A percentile compares a stretch with the other conserved stretches of the same genome.
Evolutionary conservation across 139 green algal species (phyloP).

Genomic region (Choricystis sp.): DNA sequence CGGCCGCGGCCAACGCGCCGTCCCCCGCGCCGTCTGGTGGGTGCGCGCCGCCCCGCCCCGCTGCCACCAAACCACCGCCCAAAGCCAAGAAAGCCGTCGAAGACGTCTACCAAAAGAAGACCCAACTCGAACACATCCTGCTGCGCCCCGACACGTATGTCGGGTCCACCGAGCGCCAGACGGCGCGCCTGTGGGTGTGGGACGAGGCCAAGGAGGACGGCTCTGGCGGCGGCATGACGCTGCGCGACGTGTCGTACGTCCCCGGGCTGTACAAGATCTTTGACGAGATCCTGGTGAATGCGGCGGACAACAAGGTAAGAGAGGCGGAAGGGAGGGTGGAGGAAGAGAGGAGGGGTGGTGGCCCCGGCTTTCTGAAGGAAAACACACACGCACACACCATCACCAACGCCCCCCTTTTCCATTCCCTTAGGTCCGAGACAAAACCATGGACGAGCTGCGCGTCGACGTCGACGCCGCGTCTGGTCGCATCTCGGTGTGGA

Average conservation of each 20-base stretch:
- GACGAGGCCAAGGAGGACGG: slow-evolving; percentile 51
- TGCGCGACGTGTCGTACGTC: slow-evolving; percentile 48
- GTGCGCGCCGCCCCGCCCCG: too few species aligned
- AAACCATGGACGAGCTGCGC: slow-evolving; percentile 75
- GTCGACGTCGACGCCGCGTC: slow-evolving; percentile 60
- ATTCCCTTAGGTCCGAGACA: slow-evolving; percentile 82
- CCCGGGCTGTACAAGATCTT: slow-evolving; percentile 99
- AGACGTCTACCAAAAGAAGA: slow-evolving; percentile 97
- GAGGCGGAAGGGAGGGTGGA: too few species aligned
- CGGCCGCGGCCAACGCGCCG: too few species aligned
- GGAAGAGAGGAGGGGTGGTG: too few species aligned
- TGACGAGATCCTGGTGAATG: slow-evolving; percentile 99
- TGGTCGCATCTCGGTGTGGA: slow-evolving; percentile 74
- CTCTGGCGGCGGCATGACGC: slow-evolving; percentile 27
- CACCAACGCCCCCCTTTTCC: too few species aligned
- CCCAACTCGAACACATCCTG: slow-evolving; percentile 96
- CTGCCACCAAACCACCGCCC: not conserved
- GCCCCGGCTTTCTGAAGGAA: too few species aligned
- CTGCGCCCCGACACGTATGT: slow-evolving; percentile 97
- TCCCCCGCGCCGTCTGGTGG: too few species aligned
- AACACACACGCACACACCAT: too few species aligned
- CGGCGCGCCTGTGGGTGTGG: slow-evolving; percentile 80
- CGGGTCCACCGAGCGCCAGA: slow-evolving; percentile 76
- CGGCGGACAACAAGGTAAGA: slow-evolving; percentile 98
- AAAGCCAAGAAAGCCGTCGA: slow-evolving; percentile 37